Percentiles rank a stretch among this genome's conserved stretches.
These are phyloP conservation scores for Dioszegia aurantiaca DNA, from an alignment of 768 basidiomycete species.

Conservation along the genomic window DNA sequence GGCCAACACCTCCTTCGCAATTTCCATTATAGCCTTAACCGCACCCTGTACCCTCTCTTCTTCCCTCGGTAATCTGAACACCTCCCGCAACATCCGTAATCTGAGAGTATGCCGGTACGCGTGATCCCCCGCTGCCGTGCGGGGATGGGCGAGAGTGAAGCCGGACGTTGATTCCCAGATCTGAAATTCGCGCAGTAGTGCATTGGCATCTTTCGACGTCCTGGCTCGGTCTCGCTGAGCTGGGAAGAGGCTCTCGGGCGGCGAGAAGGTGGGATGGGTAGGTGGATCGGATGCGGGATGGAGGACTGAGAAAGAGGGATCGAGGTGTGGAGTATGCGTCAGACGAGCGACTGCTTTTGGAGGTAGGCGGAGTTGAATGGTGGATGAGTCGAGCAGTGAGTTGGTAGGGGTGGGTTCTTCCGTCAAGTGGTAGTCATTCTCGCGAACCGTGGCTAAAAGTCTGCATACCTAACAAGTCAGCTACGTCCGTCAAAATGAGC, in stretches of 20 bases:
- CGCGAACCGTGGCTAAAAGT: slow-evolving; percentile 11
- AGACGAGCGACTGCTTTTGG: slow-evolving; percentile 8
- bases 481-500: background rate
- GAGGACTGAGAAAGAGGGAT: background rate
- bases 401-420: background rate
- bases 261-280: background rate
- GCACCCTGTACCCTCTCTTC: slow-evolving; percentile 29
- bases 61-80: slow-evolving; percentile 24
- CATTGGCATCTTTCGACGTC: slow-evolving; percentile 17
- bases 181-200: slow-evolving; percentile 28
- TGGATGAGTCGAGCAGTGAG: background rate
- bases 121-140: slow-evolving; percentile 42
- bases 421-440: slow-evolving; percentile 7
- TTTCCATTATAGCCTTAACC: slow-evolving; percentile 33
- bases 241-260: background rate
- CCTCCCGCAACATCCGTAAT: slow-evolving; percentile 32
- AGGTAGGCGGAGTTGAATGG: slow-evolving; percentile 3
- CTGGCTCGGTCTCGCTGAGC: background rate
- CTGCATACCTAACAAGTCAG: slow-evolving; percentile 7
- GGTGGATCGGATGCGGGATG: background rate
- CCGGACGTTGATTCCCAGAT: slow-evolving; percentile 37
- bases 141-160: slow-evolving; percentile 33
- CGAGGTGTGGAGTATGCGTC: background rate
- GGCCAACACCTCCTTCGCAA: slow-evolving; percentile 32
- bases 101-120: slow-evolving; percentile 36